Evolutionary conservation across 768 basidiomycete genomes (phyloP).

Genomic region (Tricholoma bakamatsutake): DNA sequence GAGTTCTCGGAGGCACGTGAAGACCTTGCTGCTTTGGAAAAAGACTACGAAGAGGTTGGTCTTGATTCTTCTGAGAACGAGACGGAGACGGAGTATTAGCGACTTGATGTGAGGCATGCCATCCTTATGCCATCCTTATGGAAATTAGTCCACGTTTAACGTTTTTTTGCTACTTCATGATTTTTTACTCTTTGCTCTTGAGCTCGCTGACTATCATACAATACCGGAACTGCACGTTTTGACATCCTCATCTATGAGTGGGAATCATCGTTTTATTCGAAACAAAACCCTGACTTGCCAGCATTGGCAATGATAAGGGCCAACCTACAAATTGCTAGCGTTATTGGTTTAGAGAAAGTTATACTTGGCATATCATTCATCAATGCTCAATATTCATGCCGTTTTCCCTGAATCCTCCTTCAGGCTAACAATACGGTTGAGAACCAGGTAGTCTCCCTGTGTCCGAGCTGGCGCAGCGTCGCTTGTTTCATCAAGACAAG

Average conservation of each 20-base stretch:
- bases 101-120: slow-evolving; percentile 4
- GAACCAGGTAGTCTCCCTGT: slow-evolving; percentile 74
- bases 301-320: too few species aligned
- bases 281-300: too few species aligned
- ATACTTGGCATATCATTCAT: background rate
- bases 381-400: slow-evolving; percentile 17
- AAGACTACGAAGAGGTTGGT: slow-evolving; percentile 86
- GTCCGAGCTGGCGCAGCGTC: slow-evolving; percentile 34
- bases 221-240: slow-evolving; percentile 14
- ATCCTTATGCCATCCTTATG: slow-evolving; percentile 1
- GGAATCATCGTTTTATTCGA: too few species aligned
- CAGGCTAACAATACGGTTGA: slow-evolving; percentile 90
- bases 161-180: slow-evolving; percentile 8
- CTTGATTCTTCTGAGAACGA: too few species aligned
- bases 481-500: slow-evolving; percentile 52
- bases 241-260: slow-evolving; percentile 1
- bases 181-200: slow-evolving; percentile 14
- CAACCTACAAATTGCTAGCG: too few species aligned
- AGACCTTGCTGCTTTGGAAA: slow-evolving; percentile 99
- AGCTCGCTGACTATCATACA: slow-evolving; percentile 7
- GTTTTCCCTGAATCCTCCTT: slow-evolving; percentile 91
- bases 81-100: too few species aligned
- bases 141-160: slow-evolving; percentile 19
- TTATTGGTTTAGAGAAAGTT: too few species aligned
- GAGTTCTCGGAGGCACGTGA: slow-evolving; percentile 99